Evolutionary conservation across 257 asterid species (phyloP).

Genomic region (Solanum okadae): DNA sequence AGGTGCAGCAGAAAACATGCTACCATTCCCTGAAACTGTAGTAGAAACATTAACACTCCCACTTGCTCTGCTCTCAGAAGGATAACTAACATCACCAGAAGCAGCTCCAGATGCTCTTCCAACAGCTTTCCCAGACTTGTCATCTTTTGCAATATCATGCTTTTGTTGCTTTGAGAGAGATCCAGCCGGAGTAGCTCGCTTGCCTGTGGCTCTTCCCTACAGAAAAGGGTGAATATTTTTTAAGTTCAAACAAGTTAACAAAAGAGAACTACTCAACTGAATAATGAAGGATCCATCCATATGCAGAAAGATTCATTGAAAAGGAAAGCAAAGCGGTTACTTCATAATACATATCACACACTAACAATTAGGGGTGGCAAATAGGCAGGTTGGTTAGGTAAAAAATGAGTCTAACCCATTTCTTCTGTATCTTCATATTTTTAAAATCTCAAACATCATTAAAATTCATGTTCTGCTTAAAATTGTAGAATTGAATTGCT

Average conservation of each 20-base stretch:
- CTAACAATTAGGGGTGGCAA: background rate
- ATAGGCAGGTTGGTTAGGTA: background rate
- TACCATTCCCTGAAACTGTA: constrained; percentile 45
- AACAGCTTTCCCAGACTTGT: constrained; percentile 49
- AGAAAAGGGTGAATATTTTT: constrained; percentile 2
- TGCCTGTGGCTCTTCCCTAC: constrained; percentile 56
- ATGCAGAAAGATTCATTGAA: background rate
- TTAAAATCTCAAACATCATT: background rate
- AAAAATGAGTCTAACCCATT: background rate
- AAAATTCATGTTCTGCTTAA: background rate
- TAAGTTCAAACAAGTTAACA: background rate
- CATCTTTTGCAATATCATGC: constrained; percentile 66
- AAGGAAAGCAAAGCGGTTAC: background rate
- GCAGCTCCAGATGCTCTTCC: constrained; percentile 45
- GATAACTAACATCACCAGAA: constrained; percentile 6
- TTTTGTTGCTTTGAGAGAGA: constrained; percentile 68
- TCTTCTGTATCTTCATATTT: background rate
- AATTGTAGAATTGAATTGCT: too few relatives aligned
- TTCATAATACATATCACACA: background rate
- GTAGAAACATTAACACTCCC: constrained; percentile 33
- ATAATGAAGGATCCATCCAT: background rate
- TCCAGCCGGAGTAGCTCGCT: constrained; percentile 51
- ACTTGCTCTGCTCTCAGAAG: constrained; percentile 19
- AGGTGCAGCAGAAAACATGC: constrained; percentile 25
- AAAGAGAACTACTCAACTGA: background rate